Percentiles rank a stretch among this genome's conserved stretches.
These are phyloP conservation scores for Coelastrella sp. DNA, from an alignment of 139 green algal species.

Conservation along the genomic window DNA sequence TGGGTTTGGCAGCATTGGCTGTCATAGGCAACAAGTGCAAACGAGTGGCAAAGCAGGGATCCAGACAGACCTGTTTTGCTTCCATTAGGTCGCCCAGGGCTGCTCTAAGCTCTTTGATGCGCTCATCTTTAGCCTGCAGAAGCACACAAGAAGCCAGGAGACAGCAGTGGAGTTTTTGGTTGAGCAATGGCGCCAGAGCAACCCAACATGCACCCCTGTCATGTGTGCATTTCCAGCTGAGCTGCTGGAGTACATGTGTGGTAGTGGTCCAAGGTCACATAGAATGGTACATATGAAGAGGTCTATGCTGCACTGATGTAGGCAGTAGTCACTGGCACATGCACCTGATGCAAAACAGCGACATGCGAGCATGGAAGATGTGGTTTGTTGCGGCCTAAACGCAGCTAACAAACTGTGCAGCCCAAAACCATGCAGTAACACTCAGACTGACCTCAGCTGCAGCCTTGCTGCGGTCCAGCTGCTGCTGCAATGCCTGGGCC, in stretches of 20 bases:
- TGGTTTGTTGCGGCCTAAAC: too few species aligned
- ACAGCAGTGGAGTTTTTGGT: neutral
- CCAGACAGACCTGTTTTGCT: neutral
- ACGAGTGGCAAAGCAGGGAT: neutral
- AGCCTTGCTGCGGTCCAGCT: neutral
- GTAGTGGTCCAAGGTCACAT: too few species aligned
- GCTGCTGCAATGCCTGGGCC: slow-evolving; percentile 7
- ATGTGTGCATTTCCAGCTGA: too few species aligned
- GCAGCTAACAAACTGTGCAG: too few species aligned
- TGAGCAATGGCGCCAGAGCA: neutral
- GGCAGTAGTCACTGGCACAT: too few species aligned
- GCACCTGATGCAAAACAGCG: neutral
- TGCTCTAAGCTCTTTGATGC: slow-evolving; percentile 60
- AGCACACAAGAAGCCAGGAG: neutral
- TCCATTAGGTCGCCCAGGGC: slow-evolving; percentile 41
- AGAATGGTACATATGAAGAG: too few species aligned
- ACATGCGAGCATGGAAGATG: neutral
- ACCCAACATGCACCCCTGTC: neutral
- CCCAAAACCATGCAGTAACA: neutral
- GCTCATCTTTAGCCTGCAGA: slow-evolving; percentile 55
- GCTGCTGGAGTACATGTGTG: too few species aligned
- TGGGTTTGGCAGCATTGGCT: too few species aligned
- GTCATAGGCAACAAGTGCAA: too few species aligned
- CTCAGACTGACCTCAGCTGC: slow-evolving; percentile 1
- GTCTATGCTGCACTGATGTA: too few species aligned